These are phyloP conservation scores for Macadamia integrifolia DNA, from an alignment of 164 flowering plant species.

Conservation along the genomic window DNA sequence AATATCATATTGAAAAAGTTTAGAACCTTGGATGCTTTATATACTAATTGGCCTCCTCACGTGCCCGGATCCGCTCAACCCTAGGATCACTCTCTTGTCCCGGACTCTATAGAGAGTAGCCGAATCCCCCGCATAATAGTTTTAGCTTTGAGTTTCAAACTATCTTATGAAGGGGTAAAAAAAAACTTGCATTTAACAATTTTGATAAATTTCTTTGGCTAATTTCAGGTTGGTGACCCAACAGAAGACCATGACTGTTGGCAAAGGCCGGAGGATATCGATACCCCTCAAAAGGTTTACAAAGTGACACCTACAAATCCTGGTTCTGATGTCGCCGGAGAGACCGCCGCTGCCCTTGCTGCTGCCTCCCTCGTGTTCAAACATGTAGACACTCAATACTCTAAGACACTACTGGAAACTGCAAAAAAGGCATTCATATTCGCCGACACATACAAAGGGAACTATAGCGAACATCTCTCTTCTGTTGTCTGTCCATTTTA, in stretches of 20 bases:
- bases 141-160: no score
- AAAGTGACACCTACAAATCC: conserved; percentile 21
- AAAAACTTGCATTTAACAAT: no score
- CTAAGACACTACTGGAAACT: conserved; percentile 11
- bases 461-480: conserved; percentile 20
- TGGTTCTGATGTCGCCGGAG: conserved; percentile 38
- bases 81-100: no score
- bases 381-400: conserved; percentile 9
- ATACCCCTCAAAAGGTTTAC: conserved; percentile 19
- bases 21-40: no score
- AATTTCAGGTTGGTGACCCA: conserved; percentile 28
- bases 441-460: conserved; percentile 21
- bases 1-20: no score
- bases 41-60: no score
- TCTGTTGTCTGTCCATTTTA: conserved; percentile 24
- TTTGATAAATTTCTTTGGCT: no score
- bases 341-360: conserved; percentile 42
- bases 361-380: conserved; percentile 31
- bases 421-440: conserved; percentile 20
- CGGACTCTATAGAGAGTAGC: no score
- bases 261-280: conserved; percentile 39
- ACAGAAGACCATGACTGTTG: conserved; percentile 28
- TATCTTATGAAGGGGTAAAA: no score
- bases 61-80: no score
- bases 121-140: no score